phyloP scores from a whole-genome alignment of 306 rosid species.

The Dalbergia cultrata region DNA sequence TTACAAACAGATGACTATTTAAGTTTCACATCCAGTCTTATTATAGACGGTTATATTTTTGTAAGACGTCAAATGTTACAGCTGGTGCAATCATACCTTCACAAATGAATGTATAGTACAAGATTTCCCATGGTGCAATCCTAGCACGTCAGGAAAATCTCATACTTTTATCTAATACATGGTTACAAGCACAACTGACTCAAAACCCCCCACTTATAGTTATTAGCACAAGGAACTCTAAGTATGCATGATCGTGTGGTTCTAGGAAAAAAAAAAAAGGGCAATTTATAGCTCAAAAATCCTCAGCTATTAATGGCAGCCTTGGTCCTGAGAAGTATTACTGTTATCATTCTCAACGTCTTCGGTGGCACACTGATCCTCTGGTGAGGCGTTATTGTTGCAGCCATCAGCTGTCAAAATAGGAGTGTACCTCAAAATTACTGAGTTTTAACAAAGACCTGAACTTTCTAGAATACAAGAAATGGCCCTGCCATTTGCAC shows the following conservation, averaged over 20 bases:
- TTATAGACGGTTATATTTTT: conserved; percentile 44
- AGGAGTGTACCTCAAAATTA: conserved; percentile 27
- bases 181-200: conserved; percentile 50
- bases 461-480: conserved; percentile 16
- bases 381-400: conserved; percentile 37
- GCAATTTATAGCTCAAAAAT: conserved; percentile 23
- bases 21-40: conserved; percentile 43
- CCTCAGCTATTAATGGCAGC: conserved; percentile 43
- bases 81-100: conserved; percentile 41
- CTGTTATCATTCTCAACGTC: conserved; percentile 49
- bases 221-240: conserved; percentile 51
- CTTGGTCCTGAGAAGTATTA: conserved; percentile 54
- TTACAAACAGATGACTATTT: conserved; percentile 33
- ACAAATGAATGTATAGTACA: conserved; percentile 39
- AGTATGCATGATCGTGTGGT: conserved; percentile 24
- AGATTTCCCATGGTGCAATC: conserved; percentile 42
- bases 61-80: conserved; percentile 51
- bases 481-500: conserved; percentile 1
- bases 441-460: conserved; percentile 22
- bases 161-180: conserved; percentile 40
- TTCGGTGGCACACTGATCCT: conserved; percentile 49
- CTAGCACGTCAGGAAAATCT: conserved; percentile 45
- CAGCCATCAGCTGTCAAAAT: conserved; percentile 50
- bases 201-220: conserved; percentile 50
- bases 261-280: conserved; percentile 44